phyloP scores from a whole-genome alignment of 2,329 filamentous ascomycete genomes.

The Colletotrichum tabaci region DNA sequence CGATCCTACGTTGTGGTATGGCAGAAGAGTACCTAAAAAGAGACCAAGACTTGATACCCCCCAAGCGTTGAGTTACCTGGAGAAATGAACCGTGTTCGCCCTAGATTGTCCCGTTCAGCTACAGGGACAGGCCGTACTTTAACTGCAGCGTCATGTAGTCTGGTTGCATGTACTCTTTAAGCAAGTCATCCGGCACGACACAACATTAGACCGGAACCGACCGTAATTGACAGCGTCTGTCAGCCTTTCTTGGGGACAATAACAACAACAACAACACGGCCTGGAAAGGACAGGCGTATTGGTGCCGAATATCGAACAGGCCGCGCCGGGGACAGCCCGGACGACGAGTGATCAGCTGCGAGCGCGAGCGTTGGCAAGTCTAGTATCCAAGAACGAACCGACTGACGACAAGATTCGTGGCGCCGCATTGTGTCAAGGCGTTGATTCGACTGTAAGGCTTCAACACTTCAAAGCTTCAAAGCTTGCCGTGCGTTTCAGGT shows the following conservation, averaged over 20 bases:
- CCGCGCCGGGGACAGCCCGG: conserved; percentile 4
- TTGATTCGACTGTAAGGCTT: not conserved
- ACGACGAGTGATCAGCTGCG: not conserved
- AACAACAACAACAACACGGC: not conserved
- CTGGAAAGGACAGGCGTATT: not conserved
- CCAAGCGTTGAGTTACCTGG: not conserved
- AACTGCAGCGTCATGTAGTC: too few species aligned
- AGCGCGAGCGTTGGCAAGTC: not conserved
- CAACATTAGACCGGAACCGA: too few species aligned
- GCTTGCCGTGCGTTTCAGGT: conserved; percentile 27
- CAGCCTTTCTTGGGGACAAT: not conserved
- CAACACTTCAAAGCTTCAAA: conserved; percentile 1
- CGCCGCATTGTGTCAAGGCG: conserved; percentile 33
- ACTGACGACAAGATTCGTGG: not conserved
- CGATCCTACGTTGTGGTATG: not conserved
- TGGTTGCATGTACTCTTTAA: too few species aligned
- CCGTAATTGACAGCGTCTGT: not conserved
- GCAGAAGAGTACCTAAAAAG: not conserved
- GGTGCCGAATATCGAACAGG: conserved; percentile 10
- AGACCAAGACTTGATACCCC: conserved; percentile 7
- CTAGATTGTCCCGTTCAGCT: not conserved
- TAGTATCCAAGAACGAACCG: not conserved
- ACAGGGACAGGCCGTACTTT: too few species aligned
- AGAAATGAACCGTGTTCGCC: not conserved
- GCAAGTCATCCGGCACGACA: too few species aligned